Evolutionary conservation across 1,284 basidiomycete genomes (phyloP), one percentile per base, ranked within the genome.

Genomic region (Neotropicomus parvogracilis): DNA sequence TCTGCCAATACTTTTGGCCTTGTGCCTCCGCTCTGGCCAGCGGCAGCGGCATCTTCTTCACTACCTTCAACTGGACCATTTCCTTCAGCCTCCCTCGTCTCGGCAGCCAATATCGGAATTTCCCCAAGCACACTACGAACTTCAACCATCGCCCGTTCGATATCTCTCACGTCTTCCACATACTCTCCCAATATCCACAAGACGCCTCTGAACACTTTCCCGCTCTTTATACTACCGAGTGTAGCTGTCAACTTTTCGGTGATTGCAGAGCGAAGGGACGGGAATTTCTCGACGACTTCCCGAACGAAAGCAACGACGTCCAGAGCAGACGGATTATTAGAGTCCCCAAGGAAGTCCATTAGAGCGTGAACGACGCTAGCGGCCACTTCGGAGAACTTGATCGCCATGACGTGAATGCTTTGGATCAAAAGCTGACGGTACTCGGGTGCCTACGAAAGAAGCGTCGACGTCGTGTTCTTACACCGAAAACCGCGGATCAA

Each of bases 161-260:
- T 90, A 52, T 90, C 88, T 47, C 67, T 54, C 3, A 71, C 63
- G 10, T 74, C 73, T 43, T 86, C 83, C 39, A 88, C 84, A 62
- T 99, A 99, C 72, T 99, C 97, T 57, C 95, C 97, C 12, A 98
- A 80, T 56, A 99, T 98, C 95, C 95, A 99, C 48, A 99, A 79
- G 11, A 97, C 83, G 5, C 97, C 95, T 12, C 95, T 85, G 78
- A 92, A 98, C 28, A 98, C 95, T 69, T 98, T 99, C 54, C 95
- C 95, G 14, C 91, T 95, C 71, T 95, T 95, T 75, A 99, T 94
- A 47, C 93, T 90, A 40, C 78, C 65, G 44, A 99, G 86, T 0
- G 93, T 92, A 40, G 83, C 74, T 40, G 90, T 82, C 39, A 99
- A 83, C 65, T 92, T 93, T 62, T 90, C 83, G 48, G 91, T 88